Base-by-base conservation (phyloP, 2,329 filamentous ascomycete species). In the Colletotrichum sansevieriae region DNA sequence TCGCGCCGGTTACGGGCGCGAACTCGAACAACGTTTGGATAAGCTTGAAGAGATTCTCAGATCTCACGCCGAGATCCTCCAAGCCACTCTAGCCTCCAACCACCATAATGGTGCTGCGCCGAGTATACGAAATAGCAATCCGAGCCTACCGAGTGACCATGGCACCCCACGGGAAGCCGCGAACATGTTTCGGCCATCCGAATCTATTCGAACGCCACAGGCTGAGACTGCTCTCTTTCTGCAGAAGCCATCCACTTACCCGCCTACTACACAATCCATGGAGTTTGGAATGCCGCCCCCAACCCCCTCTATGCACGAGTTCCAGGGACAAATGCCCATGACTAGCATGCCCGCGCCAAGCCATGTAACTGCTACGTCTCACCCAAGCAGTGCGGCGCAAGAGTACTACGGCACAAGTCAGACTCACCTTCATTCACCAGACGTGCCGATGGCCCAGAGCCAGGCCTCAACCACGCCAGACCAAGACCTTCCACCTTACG, bases 401-500 rank as follows among this genome's bases (percentile, higher is more conserved):
- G 85, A 86, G 39, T 86, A 86, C 72, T 87, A 87, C 66, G 77
- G 78, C n/a, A 72, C 80, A 11, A 73, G 75, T 68, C 83, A 77
- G 74, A 79, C 76, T 68, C 82, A 78, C 71, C 78, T 91, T 39
- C 85, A 87, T 61, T 89, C 90, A 1, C 88, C 90, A 0, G 85
- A 83, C 25, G 81, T 89, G 25, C 85, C 84, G 62, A 83, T 90
- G 33, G 79, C 84, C 10, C 81, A 85, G 54, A 80, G 76, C 70
- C 84, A 79, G 77, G 79, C 78, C 52, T 83, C 82, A 71, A 80
- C 78, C 68, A 83, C 77, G 20, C 82, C 86, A 3, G 90, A 92
- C 73, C 86, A 90, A 58, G 91, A 92, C 65, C 85, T 94, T 33
- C 92, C 92, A 1, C 91, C 91, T 1, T 93, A 93, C 73, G 91